Base-by-base conservation (phyloP, 2,329 filamentous ascomycete genomes). In the Trichoderma arundinaceum region DNA sequence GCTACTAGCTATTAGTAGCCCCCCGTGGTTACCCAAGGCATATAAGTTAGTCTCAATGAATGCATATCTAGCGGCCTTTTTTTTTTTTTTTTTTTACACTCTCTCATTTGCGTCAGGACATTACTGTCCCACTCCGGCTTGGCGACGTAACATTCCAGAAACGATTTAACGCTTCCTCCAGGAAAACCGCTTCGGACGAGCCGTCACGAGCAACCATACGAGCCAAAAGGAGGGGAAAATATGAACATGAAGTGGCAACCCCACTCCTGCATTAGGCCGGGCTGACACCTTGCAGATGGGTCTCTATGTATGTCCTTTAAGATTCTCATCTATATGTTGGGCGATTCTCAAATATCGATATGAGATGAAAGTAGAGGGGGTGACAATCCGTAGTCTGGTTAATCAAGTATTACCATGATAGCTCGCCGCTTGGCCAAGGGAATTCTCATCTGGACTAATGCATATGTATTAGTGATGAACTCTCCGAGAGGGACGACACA, bases 121-220 rank as follows among this genome's bases (percentile, higher is more conserved):
- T 54, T 28, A 46, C 32, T 28, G 59, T 63, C 59, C 49, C 32
- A 54, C 48, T 32, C 28, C 32, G 41, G 39, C 28, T 52, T 46
- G 49, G 59, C 59, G 39, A 46, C 35, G 59, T 63, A 54, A 46
- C 59, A 63, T 63, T 63, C 59, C 49, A 63, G 59, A 63, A 63
- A 46, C 39, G 12, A 63, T 63, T 41, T 28, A 6, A 44, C 39
- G 49, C 48, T 54, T 63, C 49, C 46, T 32, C 28, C 39, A 46
- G 28, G 39, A 46, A 17, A 15, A 12, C n/a, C 12, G 22, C 39
- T 13, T 38, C 15, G 28, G n/a, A 32, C 10, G 58, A 43, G 59
- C 39, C 38, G 28, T 53, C 49, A 53, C 49, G 39, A 54, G 59
- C 28, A 28, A 62, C 35, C 39, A 62, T 38, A 38, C 38, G 49